phyloP scores from a whole-genome alignment of 164 flowering plant genomes.

The Buxus sempervirens region DNA sequence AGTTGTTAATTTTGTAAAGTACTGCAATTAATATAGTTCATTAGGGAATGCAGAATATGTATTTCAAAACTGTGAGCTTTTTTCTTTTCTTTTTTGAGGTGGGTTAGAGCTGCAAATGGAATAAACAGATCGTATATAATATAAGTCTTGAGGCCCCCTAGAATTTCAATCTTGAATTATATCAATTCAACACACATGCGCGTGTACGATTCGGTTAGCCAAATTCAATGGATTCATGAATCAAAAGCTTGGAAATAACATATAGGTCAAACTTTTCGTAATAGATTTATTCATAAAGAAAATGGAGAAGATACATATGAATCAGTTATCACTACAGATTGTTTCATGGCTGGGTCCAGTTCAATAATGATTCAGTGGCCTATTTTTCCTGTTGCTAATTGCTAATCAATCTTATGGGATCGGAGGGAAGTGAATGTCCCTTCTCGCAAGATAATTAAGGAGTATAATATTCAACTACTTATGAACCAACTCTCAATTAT shows the following conservation, averaged over 20 bases:
- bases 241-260: neutral
- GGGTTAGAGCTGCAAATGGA: no score
- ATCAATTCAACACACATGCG: neutral
- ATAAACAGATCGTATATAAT: no score
- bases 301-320: neutral
- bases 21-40: slow-evolving; percentile 5
- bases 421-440: no score
- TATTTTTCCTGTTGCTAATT: neutral
- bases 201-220: neutral
- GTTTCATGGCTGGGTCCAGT: neutral
- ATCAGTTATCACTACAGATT: neutral
- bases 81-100: neutral
- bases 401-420: neutral
- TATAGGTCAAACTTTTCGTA: neutral
- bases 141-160: no score
- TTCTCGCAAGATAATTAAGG: no score
- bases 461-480: no score
- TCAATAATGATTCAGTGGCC: neutral
- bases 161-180: no score
- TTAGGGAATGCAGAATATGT: neutral
- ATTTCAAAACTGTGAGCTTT: neutral
- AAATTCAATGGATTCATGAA: neutral
- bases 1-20: neutral
- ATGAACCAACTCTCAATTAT: neutral
- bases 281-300: no score